Evolutionary conservation across 768 basidiomycete species (phyloP), one percentile per base, ranked within the genome.

Genomic region (Calocybe gangraenosa): DNA sequence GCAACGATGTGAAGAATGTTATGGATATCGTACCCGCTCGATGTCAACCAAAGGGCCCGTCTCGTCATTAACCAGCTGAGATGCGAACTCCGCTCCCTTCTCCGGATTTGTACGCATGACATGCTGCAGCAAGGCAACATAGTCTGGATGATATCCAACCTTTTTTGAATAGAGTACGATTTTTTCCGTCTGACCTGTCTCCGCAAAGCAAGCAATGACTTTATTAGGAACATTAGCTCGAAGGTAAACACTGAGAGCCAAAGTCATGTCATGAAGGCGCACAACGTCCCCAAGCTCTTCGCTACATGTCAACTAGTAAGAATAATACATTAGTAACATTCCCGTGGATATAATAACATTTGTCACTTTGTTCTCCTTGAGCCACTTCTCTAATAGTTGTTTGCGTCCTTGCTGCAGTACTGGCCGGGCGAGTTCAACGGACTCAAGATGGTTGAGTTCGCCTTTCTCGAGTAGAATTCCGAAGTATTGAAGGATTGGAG

Each of bases 201-300:
- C 96, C 4, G 95, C 96, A 63, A 99, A 99, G 75, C 94, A 98
- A 3, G 96, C 96, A 47, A 97, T 84, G 60, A 97, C 95, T 71
- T 98, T 99, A 76, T 93, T 96, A 37, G 96, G 96, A 5, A 97
- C 84, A 58, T 95, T 97, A 43, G 96, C 96, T 43, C 96, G 84
- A 19, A 99, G 83, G 61, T 99, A 99, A 46, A 99, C 93, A 50
- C 93, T 95, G 37, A 99, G 77, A 9, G 96, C 96, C 46, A 99
- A 79, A 0, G 92, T 97, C 87, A 97, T 90, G 64, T 99, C 96
- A 63, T 93, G 84, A 15, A 84, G 65, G 25, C 96, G 86, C 42
- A 98, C 95, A 46, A 98, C 87, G 60, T 99, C 95, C 31, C 96
- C 96, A 19, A 99, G 84, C 63, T 99, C 95, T 67, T 99, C 96